A percentile compares a stretch with the other conserved stretches of the same genome.
Evolutionary conservation across 2,329 filamentous ascomycete species (phyloP).

Genomic region (Thelonectria rubi): DNA sequence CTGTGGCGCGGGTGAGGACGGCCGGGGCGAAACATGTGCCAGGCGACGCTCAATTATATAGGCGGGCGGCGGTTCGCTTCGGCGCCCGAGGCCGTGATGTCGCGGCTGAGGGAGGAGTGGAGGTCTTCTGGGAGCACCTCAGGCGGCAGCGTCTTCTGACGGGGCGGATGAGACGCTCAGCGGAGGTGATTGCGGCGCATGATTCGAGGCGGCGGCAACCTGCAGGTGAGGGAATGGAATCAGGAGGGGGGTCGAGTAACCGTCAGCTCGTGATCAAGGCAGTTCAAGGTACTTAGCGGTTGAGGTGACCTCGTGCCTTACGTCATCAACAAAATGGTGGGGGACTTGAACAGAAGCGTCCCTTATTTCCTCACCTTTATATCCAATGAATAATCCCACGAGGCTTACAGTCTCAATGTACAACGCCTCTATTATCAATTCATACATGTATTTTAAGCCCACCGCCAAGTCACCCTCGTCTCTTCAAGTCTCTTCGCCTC

Average conservation of each 20-base stretch:
- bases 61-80: slow-evolving; percentile 16
- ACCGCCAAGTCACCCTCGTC: slow-evolving; percentile 29
- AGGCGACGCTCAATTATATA: slow-evolving; percentile 39
- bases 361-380: no score
- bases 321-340: slow-evolving; percentile 36
- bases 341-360: background rate
- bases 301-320: slow-evolving; percentile 33
- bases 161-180: slow-evolving; percentile 32
- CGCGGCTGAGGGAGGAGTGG: slow-evolving; percentile 10
- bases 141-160: slow-evolving; percentile 47
- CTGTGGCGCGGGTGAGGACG: slow-evolving; percentile 53
- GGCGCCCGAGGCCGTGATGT: slow-evolving; percentile 23
- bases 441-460: slow-evolving; percentile 30
- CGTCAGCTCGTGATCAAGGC: slow-evolving; percentile 35
- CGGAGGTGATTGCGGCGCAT: slow-evolving; percentile 38
- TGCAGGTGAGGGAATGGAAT: slow-evolving; percentile 12
- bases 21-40: slow-evolving; percentile 54
- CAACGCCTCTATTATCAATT: slow-evolving; percentile 21
- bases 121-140: slow-evolving; percentile 23
- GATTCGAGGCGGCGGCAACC: slow-evolving; percentile 27
- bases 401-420: slow-evolving; percentile 15
- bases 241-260: slow-evolving; percentile 5
- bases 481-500: slow-evolving; percentile 3
- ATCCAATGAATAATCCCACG: no score
- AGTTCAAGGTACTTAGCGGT: slow-evolving; percentile 11